Percentiles rank a stretch among this genome's conserved stretches.
Conservation (phyloP, 2,329 filamentous ascomycete species). For the Pseudocercospora fijiensis region DNA sequence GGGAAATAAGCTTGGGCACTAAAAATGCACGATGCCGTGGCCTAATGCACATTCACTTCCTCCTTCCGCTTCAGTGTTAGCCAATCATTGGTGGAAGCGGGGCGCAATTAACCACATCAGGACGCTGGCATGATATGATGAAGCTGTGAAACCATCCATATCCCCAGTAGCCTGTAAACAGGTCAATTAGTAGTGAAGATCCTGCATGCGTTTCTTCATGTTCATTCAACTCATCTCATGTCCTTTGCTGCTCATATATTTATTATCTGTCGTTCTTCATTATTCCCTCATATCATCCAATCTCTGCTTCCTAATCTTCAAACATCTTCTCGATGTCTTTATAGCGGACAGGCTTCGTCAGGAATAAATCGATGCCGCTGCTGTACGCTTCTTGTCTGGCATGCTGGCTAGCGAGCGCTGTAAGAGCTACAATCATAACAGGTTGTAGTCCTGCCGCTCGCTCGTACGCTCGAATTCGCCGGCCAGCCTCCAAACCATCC, state of each 20-base stretch:
- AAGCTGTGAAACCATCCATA: not conserved
- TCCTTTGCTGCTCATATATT: not conserved
- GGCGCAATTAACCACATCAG: not conserved
- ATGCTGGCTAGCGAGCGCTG: constrained; percentile 29
- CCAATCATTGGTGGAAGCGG: not conserved
- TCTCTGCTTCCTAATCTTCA: constrained; percentile 8
- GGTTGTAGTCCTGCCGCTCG: constrained; percentile 19
- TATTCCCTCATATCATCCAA: not conserved
- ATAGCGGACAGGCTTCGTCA: constrained; percentile 32
- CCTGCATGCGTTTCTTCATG: not conserved
- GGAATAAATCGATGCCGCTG: constrained; percentile 34
- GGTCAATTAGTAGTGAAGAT: not conserved
- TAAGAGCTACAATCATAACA: constrained; percentile 33
- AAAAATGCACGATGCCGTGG: not conserved
- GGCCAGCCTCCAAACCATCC: constrained; percentile 36
- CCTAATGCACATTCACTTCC: not conserved
- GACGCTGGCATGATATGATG: not conserved
- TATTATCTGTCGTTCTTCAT: not conserved
- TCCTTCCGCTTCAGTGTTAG: constrained; percentile 1
- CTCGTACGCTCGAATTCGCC: constrained; percentile 33
- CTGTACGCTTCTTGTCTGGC: constrained; percentile 33
- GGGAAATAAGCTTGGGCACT: not conserved
- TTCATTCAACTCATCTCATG: not conserved
- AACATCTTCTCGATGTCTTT: constrained; percentile 14
- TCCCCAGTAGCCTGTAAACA: not conserved